These are phyloP conservation scores for Chamaenerion angustifolium DNA, from an alignment of 345 rosid genomes.

Conservation along the genomic window DNA sequence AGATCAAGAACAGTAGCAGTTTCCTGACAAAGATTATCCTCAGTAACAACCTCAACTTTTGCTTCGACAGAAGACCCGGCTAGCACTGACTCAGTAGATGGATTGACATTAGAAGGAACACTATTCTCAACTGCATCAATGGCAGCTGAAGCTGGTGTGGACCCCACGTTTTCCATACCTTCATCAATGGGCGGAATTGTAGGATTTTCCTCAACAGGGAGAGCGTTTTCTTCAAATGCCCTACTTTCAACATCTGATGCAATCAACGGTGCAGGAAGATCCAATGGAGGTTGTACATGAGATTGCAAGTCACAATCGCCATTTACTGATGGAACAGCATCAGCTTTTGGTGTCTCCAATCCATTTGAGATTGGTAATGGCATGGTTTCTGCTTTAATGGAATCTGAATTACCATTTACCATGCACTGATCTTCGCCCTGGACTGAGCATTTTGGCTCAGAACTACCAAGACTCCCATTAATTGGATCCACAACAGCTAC, in stretches of 20 bases:
- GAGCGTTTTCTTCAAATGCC: no score
- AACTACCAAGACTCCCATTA: constrained; percentile 13
- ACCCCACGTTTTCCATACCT: no score
- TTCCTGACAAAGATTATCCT: constrained; percentile 4
- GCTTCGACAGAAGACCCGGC: constrained; percentile 21
- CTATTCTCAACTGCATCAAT: constrained; percentile 23
- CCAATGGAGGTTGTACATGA: constrained; percentile 3
- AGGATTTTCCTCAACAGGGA: constrained; percentile 12
- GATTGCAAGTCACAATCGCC: constrained; percentile 15
- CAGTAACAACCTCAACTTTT: constrained; percentile 11
- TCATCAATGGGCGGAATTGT: constrained; percentile 5
- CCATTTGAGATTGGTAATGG: constrained; percentile 22
- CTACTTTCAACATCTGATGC: no score
- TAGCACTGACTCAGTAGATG: constrained; percentile 13
- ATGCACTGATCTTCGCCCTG: constrained; percentile 19
- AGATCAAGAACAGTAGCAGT: constrained; percentile 7
- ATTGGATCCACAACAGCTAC: constrained; percentile 17
- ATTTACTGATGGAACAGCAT: constrained; percentile 24
- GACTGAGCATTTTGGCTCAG: constrained; percentile 20
- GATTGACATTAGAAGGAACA: constrained; percentile 24
- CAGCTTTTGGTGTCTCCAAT: constrained; percentile 19
- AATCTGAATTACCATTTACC: constrained; percentile 24
- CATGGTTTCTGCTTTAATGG: constrained; percentile 17
- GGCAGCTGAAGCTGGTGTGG: constrained; percentile 22
- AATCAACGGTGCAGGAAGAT: no score